Base-by-base conservation (phyloP, 2,329 filamentous ascomycete species). In the Sporothrix schenckii region DNA sequence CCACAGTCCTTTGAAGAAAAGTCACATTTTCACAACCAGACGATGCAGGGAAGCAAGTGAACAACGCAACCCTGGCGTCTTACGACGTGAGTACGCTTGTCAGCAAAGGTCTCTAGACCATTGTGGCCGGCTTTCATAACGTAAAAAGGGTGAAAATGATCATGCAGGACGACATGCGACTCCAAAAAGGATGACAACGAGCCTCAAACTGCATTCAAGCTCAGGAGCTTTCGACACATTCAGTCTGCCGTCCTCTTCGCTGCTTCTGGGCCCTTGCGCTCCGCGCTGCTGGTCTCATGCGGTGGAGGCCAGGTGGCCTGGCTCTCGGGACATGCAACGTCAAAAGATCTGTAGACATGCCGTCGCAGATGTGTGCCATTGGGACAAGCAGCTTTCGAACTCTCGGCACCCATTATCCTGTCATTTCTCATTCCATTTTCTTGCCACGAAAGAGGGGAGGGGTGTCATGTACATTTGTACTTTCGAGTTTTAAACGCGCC, bases 231-330 rank as follows among this genome's bases (percentile, higher is more conserved):
- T 30, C 27, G 27, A 30, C 27, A 30, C 27, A 30, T 3, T 30
- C 27, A 30, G 27, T 5, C 56, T 44, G 56, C 34, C 56, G 56
- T 30, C 27, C 56, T 30, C 56, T 60, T 61, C n/a, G 34, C 56
- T n/a, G 34, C 56, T 24, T 44, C 34, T 34, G 6, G 34, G 34
- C 34, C 34, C 19, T 39, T 60, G 34, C 39, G 3, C n/a, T n/a
- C 11, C 34, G 9, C 39, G 16, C 56, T 30, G 10, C 24, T 9
- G 16, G 54, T 60, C n/a, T 60, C 56, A 44, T 41, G 41, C 44
- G 19, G 56, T 60, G 56, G 56, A 34, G 56, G 56, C 56, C n/a
- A 60, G n/a, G 13, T 10, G n/a, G 34, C 24, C 24, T 24, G 24
- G 24, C 24, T 24, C 1, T 24, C 24, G 24, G 24, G 24, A 24